These are phyloP conservation scores for Neurospora africana DNA, from an alignment of 495 filamentous ascomycete species.

Conservation along the genomic window DNA sequence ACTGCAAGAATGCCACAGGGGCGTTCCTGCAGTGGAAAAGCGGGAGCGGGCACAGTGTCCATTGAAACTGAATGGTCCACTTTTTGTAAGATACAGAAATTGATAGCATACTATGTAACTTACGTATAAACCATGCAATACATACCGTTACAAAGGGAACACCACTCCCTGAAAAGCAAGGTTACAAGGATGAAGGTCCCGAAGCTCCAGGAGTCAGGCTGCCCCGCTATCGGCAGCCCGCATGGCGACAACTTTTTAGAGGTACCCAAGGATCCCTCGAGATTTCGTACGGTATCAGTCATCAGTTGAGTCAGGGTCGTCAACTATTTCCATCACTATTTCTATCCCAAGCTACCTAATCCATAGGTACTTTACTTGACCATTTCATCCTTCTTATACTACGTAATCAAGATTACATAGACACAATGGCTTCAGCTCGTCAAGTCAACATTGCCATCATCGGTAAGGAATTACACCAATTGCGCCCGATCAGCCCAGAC, in stretches of 20 bases:
- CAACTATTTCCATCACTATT: background rate
- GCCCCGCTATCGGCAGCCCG: constrained; percentile 17
- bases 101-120: background rate
- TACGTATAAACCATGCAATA: background rate
- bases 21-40: background rate
- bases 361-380: background rate
- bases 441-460: constrained; percentile 26
- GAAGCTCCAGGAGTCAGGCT: background rate
- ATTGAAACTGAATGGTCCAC: background rate
- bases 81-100: background rate
- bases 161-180: background rate
- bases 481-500: background rate
- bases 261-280: background rate
- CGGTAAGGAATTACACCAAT: constrained; percentile 9
- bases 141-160: background rate
- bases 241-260: constrained; percentile 9
- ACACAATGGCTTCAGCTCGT: constrained; percentile 17
- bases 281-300: background rate
- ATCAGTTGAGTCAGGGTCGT: background rate
- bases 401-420: background rate
- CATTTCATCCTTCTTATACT: background rate
- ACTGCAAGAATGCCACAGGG: background rate
- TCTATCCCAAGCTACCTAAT: too few species aligned
- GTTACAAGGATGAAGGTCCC: background rate
- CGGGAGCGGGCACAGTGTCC: background rate